phyloP scores from a whole-genome alignment of 345 rosid genomes.

The Camelina laxa region DNA sequence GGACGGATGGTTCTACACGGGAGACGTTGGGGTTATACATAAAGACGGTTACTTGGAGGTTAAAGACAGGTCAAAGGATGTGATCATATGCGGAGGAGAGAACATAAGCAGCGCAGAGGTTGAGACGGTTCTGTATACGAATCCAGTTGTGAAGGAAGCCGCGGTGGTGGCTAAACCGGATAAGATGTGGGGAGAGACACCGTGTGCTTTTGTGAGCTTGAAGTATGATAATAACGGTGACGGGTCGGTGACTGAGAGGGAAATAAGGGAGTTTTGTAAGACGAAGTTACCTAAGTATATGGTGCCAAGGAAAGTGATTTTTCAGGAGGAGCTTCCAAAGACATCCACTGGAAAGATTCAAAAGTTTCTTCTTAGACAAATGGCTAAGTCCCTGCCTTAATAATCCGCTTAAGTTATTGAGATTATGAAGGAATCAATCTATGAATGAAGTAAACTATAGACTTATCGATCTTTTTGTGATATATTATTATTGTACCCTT shows the following conservation, averaged over 20 bases:
- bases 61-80: constrained; percentile 67
- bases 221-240: constrained; percentile 37
- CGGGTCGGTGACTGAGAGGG: constrained; percentile 46
- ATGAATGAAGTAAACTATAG: background rate
- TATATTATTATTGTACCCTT: constrained; percentile 26
- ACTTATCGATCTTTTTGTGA: background rate
- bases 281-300: constrained; percentile 58
- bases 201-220: constrained; percentile 71
- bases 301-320: constrained; percentile 65
- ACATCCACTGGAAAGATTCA: constrained; percentile 72
- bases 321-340: constrained; percentile 61
- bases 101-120: constrained; percentile 62
- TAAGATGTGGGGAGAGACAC: constrained; percentile 70
- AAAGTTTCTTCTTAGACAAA: constrained; percentile 57
- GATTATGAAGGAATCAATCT: background rate
- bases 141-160: constrained; percentile 64
- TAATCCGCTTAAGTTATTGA: constrained; percentile 5
- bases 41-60: constrained; percentile 65
- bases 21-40: constrained; percentile 69
- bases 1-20: constrained; percentile 65
- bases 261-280: constrained; percentile 59
- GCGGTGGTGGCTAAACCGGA: constrained; percentile 72
- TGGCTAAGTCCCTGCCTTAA: constrained; percentile 47
- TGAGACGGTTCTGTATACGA: constrained; percentile 60
- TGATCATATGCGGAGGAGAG: constrained; percentile 72